Evolutionary conservation across 2,329 filamentous ascomycete genomes (phyloP).

Genomic region (Myriangium duriaei): DNA sequence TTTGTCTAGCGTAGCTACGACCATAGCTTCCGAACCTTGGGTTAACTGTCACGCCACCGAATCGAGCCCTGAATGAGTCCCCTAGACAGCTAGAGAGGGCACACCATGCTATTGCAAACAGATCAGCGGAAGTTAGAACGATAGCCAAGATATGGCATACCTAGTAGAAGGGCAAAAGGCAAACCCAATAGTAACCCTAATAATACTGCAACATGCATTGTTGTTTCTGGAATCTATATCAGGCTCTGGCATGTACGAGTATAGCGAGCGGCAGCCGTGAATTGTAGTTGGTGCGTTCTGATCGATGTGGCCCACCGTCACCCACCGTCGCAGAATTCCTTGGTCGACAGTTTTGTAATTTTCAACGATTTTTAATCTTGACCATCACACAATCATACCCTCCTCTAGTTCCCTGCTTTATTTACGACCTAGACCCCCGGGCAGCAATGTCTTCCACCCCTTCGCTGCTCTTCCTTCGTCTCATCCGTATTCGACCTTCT

Average conservation of each 20-base stretch:
- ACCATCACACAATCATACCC: not conserved
- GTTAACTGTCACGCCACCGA: constrained; percentile 30
- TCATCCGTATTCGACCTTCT: not conserved
- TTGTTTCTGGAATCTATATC: no score
- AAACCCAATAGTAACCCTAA: constrained; percentile 10
- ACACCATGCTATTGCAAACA: constrained; percentile 30
- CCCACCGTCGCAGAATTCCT: not conserved
- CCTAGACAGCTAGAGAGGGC: constrained; percentile 44
- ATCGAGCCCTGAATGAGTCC: constrained; percentile 35
- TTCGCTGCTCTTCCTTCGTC: not conserved
- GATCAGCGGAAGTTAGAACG: not conserved
- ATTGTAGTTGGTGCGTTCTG: no score
- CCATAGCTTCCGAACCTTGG: constrained; percentile 38
- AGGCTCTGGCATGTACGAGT: no score
- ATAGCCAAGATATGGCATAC: constrained; percentile 1
- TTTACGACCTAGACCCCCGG: not conserved
- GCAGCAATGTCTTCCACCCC: not conserved
- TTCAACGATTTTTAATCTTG: not conserved
- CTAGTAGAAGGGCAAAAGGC: constrained; percentile 9
- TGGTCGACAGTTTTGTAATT: not conserved
- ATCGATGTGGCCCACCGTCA: not conserved
- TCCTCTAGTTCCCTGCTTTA: not conserved
- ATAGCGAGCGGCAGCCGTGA: no score
- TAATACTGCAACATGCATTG: constrained; percentile 4
- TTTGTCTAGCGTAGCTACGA: constrained; percentile 42